Evolutionary conservation across 768 basidiomycete species (phyloP), one percentile per base, ranked within the genome.

Genomic region (Hysterangium stoloniferum): DNA sequence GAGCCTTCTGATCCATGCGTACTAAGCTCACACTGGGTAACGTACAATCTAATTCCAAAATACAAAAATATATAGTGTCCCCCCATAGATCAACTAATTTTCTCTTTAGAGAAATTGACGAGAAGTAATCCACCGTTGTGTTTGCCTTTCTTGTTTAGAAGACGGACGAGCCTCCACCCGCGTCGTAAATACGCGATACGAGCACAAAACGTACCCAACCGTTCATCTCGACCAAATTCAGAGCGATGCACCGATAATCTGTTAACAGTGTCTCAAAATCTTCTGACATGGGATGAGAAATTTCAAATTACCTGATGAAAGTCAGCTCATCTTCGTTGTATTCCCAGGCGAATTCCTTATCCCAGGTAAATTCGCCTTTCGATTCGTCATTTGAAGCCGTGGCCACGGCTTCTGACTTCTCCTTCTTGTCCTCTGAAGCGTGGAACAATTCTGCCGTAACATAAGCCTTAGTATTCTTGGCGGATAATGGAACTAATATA

Each of bases 171-270:
- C 17, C 70, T 67, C 75, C 72, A 78, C 24, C 72, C 76, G 52
- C 64, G 61, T 35, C 71, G 62, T 24, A 81, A 56, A 51, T 73
- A 62, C 25, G 65, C 66, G 29, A 82, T 54, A 7, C 72, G 69
- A n/a, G 72, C 75, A 59, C 78, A 77, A 58, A 80, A 80, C 6
- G 73, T 64, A 1, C 68, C 73, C n/a, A 80, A 66, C 53, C 68
- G 69, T 44, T 71, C 65, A 53, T 75, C 32, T 15, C 19, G 25
- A n/a, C 43, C 43, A 19, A 24, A 38, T 9, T 48, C 5, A 4
- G 11, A 22, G 19, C 13, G 34, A 35, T 52, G 34, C 22, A 34
- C 43, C 13, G 43, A 45, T 9, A 45, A 27, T 9, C 43, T 45
- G 25, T 2, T 8, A 15, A 45, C 8, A 12, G 2, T 12, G 31